Base-by-base conservation (phyloP, 140 eudicot species). In the Cichorium intybus region DNA sequence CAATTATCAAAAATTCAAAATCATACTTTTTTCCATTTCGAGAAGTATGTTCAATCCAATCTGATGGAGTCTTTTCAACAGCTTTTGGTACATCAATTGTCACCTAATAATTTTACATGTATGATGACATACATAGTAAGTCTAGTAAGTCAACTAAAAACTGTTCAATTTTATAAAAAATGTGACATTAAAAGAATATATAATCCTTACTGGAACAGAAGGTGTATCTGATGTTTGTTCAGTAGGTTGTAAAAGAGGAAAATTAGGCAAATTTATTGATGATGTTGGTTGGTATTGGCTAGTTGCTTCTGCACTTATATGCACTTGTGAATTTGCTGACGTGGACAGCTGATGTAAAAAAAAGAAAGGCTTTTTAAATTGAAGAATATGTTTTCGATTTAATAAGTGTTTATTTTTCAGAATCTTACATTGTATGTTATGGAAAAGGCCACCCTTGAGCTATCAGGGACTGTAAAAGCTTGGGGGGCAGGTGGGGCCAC, bases 21-120 rank as follows among this genome's bases (percentile, higher is more conserved):
- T 16, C 71, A 68, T 53, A 84, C 97, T 79, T 89, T 77, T 84
- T 89, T 45, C 95, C 97, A 71, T 73, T 80, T 56, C 78, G 82
- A 60, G 91, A 73, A 60, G 80, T 78, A 82, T 80, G 95, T 75
- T 92, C 98, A 69, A 88, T 77, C 98, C 98, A 92, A 66, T 81
- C 95, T 21, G 95, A 79, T 43, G 84, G 71, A 67, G 77, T 47
- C 68, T 76, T 81, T 63, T 74, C 87, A 17, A 69, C 51, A 10
- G 75, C 62, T 64, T 62, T 67, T 46, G 75, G 60, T 71, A 58
- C 54, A 22, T 48, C 80, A 22, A 45, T 58, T 64, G 71, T 75
- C 57, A 62, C 79, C 95, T 86, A 77, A 77, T 61, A 49, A 64
- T 52, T 18, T 47, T 46, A 50, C 64, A 71, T 18, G 61, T 26